Evolutionary conservation across 2,329 filamentous ascomycete species (phyloP).

Genomic region (Alternaria viburni): DNA sequence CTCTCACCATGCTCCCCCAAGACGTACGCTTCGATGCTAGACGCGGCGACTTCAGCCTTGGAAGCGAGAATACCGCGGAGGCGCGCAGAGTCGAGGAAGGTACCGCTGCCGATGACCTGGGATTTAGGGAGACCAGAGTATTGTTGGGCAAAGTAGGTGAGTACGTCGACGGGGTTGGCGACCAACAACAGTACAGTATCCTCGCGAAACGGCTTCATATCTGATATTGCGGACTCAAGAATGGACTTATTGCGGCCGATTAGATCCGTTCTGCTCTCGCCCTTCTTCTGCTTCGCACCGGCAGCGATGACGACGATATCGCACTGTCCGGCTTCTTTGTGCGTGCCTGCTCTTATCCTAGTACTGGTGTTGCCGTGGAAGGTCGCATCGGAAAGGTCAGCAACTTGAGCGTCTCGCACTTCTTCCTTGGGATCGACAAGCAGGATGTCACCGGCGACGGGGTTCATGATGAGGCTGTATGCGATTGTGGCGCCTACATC

Average conservation of each 20-base stretch:
- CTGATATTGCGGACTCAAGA: conserved; percentile 23
- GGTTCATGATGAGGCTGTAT: conserved; percentile 32
- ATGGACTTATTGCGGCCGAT: conserved; percentile 32
- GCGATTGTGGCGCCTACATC: conserved; percentile 32
- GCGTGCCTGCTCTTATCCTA: conserved; percentile 23
- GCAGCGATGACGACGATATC: conserved; percentile 30
- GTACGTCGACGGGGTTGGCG: conserved; percentile 30
- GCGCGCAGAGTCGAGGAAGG: conserved; percentile 27
- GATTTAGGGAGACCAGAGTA: conserved; percentile 17
- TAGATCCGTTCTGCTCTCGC: conserved; percentile 28
- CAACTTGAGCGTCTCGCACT: conserved; percentile 27
- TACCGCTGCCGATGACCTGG: conserved; percentile 23
- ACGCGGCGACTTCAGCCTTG: conserved; percentile 18
- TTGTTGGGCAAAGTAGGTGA: conserved; percentile 27
- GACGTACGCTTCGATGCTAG: conserved; percentile 23
- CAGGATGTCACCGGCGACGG: conserved; percentile 24
- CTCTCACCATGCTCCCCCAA: conserved; percentile 26
- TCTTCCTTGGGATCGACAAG: conserved; percentile 30
- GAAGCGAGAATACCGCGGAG: conserved; percentile 20
- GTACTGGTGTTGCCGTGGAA: conserved; percentile 28
- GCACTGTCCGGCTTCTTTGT: conserved; percentile 31
- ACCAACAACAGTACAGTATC: conserved; percentile 27
- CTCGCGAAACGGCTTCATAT: conserved; percentile 25
- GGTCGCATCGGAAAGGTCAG: conserved; percentile 24
- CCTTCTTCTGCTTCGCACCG: conserved; percentile 29